Conservation (phyloP, 306 rosid species). For the Prinsepia uniflora region DNA sequence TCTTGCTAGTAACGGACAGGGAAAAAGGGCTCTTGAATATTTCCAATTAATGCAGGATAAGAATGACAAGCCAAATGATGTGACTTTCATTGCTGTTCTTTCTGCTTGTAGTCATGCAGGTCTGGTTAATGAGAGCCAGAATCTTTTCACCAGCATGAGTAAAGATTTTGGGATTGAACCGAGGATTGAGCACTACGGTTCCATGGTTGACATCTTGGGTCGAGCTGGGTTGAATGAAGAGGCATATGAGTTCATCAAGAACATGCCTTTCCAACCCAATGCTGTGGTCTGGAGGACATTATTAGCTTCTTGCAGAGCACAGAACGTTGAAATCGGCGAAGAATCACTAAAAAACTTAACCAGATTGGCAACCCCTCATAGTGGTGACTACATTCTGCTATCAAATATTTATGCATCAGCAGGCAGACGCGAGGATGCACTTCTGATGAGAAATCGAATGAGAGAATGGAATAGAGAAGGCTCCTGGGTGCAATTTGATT, state of each 20-base stretch:
- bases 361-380: conserved; percentile 46
- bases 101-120: conserved; percentile 59
- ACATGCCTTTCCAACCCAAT: conserved; percentile 53
- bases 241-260: conserved; percentile 45
- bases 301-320: conserved; percentile 56
- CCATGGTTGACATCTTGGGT: conserved; percentile 69
- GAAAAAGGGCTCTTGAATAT: conserved; percentile 45
- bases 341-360: conserved; percentile 43
- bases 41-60: conserved; percentile 43
- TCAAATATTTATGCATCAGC: conserved; percentile 48
- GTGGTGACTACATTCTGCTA: conserved; percentile 59
- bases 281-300: conserved; percentile 61
- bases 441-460: conserved; percentile 44
- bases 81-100: conserved; percentile 52
- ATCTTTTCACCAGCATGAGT: conserved; percentile 45
- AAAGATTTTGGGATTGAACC: conserved; percentile 44
- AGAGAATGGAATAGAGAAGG: conserved; percentile 47
- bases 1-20: conserved; percentile 58
- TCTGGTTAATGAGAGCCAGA: conserved; percentile 50
- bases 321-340: conserved; percentile 45
- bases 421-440: conserved; percentile 48
- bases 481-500: conserved; percentile 61
- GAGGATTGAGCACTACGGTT: conserved; percentile 60
- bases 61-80: conserved; percentile 43
- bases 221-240: conserved; percentile 54